These are phyloP conservation scores for Colletotrichum plurivorum DNA, from an alignment of 2,329 filamentous ascomycete species.

Conservation along the genomic window DNA sequence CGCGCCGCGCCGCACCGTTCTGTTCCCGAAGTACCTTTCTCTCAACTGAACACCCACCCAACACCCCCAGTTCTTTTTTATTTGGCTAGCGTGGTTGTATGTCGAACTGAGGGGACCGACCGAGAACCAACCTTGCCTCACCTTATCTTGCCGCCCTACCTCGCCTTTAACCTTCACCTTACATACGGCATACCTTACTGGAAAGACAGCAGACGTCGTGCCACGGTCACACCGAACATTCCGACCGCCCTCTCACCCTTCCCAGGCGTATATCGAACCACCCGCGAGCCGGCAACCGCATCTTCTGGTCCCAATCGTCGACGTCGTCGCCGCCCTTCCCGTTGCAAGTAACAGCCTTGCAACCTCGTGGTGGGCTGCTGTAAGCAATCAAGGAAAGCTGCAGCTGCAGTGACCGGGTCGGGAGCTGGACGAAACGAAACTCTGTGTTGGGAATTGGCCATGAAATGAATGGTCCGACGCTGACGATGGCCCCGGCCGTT, in stretches of 20 bases:
- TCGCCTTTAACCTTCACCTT: constrained; percentile 2
- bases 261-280: constrained; percentile 15
- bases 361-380: constrained; percentile 3
- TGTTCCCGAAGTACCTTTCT: not conserved
- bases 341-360: constrained; percentile 19
- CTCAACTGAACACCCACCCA: not conserved
- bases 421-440: not conserved
- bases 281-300: constrained; percentile 12
- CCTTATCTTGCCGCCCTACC: constrained; percentile 19
- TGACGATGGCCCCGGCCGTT: constrained; percentile 57
- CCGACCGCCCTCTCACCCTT: constrained; percentile 33
- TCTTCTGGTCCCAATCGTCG: constrained; percentile 18
- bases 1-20: not conserved
- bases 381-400: constrained; percentile 8
- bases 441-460: constrained; percentile 42
- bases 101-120: constrained; percentile 20
- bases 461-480: constrained; percentile 54
- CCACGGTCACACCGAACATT: constrained; percentile 40
- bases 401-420: constrained; percentile 25
- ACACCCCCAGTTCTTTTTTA: constrained; percentile 19
- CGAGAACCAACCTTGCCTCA: constrained; percentile 23
- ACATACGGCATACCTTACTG: constrained; percentile 9
- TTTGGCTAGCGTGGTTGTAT: constrained; percentile 2
- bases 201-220: constrained; percentile 30
- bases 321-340: constrained; percentile 14